These are phyloP conservation scores for Ascochyta pisi DNA, from an alignment of 2,329 filamentous ascomycete genomes.

Conservation along the genomic window DNA sequence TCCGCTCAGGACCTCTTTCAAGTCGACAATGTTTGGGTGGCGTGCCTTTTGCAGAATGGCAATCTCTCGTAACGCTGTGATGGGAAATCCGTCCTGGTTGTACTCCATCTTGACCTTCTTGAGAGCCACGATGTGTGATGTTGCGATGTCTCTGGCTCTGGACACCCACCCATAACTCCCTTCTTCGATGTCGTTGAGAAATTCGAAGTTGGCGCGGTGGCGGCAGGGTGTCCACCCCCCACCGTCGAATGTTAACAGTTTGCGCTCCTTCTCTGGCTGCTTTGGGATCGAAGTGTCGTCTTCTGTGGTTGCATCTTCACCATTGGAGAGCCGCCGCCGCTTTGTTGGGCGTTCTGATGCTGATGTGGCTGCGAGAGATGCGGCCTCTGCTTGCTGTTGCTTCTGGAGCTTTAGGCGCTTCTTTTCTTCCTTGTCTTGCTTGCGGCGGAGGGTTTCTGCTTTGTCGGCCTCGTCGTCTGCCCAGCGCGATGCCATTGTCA, in stretches of 20 bases:
- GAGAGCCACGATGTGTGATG: conserved; percentile 83
- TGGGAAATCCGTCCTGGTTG: conserved; percentile 78
- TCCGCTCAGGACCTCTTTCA: conserved; percentile 85
- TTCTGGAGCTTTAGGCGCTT: conserved; percentile 84
- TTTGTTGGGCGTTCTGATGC: conserved; percentile 58
- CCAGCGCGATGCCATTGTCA: conserved; percentile 76
- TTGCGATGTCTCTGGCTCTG: conserved; percentile 75
- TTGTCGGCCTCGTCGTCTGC: conserved; percentile 83
- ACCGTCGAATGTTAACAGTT: conserved; percentile 74
- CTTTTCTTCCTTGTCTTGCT: conserved; percentile 87
- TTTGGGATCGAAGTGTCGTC: conserved; percentile 30
- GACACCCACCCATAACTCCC: conserved; percentile 96
- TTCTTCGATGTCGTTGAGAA: conserved; percentile 96
- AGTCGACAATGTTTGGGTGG: conserved; percentile 81
- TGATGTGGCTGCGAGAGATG: conserved; percentile 36
- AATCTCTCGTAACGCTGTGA: conserved; percentile 93
- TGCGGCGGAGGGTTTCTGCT: conserved; percentile 73
- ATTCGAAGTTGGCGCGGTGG: conserved; percentile 87
- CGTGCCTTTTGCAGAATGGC: conserved; percentile 82
- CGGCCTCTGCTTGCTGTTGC: conserved; percentile 70
- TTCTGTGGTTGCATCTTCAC: conserved; percentile 26
- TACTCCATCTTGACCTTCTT: conserved; percentile 91
- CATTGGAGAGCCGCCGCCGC: conserved; percentile 66
- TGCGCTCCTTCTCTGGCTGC: conserved; percentile 51
- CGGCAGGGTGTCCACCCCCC: conserved; percentile 73